phyloP scores from a whole-genome alignment of 208 protist genomes.

The Balamuthia mandrillaris region DNA sequence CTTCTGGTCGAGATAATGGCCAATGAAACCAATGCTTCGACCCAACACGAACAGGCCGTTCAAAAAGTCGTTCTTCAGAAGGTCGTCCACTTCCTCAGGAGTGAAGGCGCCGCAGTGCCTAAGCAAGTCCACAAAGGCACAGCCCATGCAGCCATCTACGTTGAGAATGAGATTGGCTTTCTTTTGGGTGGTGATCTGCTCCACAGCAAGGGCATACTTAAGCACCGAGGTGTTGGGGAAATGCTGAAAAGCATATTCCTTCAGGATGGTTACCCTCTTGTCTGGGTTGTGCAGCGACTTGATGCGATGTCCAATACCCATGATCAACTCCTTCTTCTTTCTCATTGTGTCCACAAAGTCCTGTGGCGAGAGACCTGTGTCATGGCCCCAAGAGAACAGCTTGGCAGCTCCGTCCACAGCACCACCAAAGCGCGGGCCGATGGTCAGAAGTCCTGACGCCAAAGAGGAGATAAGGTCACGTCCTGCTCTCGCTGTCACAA shows the following conservation, averaged over 20 bases:
- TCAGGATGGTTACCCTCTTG: conserved; percentile 75
- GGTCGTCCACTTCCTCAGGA: conserved; percentile 68
- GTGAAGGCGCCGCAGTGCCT: conserved; percentile 74
- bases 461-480: conserved; percentile 81
- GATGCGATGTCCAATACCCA: conserved; percentile 79
- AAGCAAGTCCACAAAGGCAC: conserved; percentile 78
- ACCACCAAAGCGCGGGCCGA: conserved; percentile 80
- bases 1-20: conserved; percentile 83
- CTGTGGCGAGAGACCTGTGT: conserved; percentile 37
- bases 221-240: conserved; percentile 64
- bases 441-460: conserved; percentile 79
- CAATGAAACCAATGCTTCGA: conserved; percentile 80
- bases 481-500: conserved; percentile 78
- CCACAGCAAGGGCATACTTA: conserved; percentile 73
- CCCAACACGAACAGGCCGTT: conserved; percentile 84
- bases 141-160: conserved; percentile 79
- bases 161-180: conserved; percentile 84
- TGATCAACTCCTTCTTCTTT: conserved; percentile 72
- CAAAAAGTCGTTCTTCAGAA: conserved; percentile 66
- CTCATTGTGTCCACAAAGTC: conserved; percentile 78
- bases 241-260: conserved; percentile 67
- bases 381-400: conserved; percentile 45
- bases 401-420: conserved; percentile 74
- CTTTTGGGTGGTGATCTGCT: conserved; percentile 78
- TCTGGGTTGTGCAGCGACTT: conserved; percentile 80